Base-by-base conservation (phyloP, 495 filamentous ascomycete genomes). In the Cairneyella variabilis region DNA sequence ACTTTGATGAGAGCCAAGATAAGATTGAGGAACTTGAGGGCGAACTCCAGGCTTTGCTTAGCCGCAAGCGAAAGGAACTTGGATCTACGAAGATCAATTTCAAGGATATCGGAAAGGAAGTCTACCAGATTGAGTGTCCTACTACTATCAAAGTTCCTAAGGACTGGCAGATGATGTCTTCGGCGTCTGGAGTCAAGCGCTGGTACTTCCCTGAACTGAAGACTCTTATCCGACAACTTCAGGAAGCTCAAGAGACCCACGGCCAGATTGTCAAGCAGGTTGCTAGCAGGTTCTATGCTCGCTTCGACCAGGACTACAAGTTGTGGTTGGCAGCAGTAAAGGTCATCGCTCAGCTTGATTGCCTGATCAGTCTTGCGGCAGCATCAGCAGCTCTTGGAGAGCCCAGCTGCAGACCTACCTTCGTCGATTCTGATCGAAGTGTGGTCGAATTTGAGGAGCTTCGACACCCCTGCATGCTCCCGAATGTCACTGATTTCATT, bases 161-260 rank as follows among this genome's bases (percentile, higher is more conserved):
- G 59, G 72, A 70, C 57, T 99, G 95, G 95, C 83, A 89, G 60
- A 93, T 97, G 67, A 97, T 96, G 91, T 97, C 91, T 16, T 86
- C 90, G 9, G 96, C 95, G 0, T 77, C 85, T 43, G 83, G 85
- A 43, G 88, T 93, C 64, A 97, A 96, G 69, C 88, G 95, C 0
- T 99, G 93, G 74, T 99, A 97, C 71, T 92, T 85, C 59, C 82
- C 85, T 10, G 88, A 95, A 62, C 74, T 97, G 5, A 84, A 89
- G 16, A 75, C 74, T 22, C 77, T 95, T 8, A 89, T 99, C 23
- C 83, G 91, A 40, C 78, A 88, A 54, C 75, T 97, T 3, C 92
- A 91, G 63, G 95, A 99, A 67, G 84, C 91, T 7, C 91, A 96
- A 64, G 95, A 99, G 66, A 95, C 84, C 2, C 95, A 97, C 71